Percentiles rank a stretch among this genome's conserved stretches.
phyloP scores from a whole-genome alignment of 2,329 filamentous ascomycete genomes.

The Juglanconis oblonga region DNA sequence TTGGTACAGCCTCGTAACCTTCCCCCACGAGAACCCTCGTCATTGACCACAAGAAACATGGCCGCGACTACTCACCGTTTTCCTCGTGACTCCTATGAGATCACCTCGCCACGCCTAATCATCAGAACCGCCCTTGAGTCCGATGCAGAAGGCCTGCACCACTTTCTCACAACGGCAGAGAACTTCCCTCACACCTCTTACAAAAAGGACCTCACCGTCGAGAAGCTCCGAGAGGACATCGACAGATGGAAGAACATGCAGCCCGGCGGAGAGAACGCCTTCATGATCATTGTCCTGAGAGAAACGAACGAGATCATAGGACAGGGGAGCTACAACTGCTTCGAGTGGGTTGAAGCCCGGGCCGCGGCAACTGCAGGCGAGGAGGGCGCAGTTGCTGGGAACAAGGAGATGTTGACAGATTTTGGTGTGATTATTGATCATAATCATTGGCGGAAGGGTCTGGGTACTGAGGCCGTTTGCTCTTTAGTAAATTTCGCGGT shows the following conservation, averaged over 20 bases:
- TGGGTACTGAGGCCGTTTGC: not conserved
- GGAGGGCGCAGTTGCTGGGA: not conserved
- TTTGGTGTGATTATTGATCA: not conserved
- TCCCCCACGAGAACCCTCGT: not conserved
- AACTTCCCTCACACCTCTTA: not conserved
- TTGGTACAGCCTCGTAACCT: too few species aligned
- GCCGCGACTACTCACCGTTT: not conserved
- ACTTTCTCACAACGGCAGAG: not conserved
- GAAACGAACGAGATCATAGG: not conserved
- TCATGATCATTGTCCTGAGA: not conserved
- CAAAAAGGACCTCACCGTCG: not conserved
- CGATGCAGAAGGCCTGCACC: not conserved
- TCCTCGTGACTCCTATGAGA: not conserved
- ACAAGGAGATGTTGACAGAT: not conserved
- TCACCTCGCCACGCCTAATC: not conserved
- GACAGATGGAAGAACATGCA: conserved; percentile 1
- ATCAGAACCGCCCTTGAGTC: not conserved
- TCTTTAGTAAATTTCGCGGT: not conserved
- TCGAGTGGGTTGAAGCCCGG: not conserved
- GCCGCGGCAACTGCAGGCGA: not conserved
- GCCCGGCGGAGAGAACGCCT: not conserved
- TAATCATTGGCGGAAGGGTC: conserved; percentile 1
- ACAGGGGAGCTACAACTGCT: conserved; percentile 4
- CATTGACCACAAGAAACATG: not conserved
- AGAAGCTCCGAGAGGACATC: not conserved